Base-by-base conservation (phyloP, 352 stramenopile species). In the Pythium insidiosum region DNA sequence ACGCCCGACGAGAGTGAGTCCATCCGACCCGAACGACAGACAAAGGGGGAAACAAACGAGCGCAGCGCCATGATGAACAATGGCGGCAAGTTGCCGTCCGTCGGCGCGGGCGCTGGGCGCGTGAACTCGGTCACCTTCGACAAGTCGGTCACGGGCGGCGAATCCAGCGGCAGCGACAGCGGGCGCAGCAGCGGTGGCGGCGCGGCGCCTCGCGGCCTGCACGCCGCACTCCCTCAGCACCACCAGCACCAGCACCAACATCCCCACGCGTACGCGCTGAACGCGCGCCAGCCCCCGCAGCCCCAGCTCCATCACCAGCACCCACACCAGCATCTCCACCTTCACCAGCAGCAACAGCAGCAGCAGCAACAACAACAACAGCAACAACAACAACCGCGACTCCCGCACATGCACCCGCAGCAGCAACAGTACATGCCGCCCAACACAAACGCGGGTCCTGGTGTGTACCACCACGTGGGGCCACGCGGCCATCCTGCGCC, bases 71-170 rank as follows among this genome's bases (percentile, higher is more conserved):
- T 34, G 15, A 48, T 48, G 45, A 79, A 83, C 60, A 77, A 78
- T 52, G 66, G 60, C 19, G 80, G 64, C 52, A 79, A 78, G 21
- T 23, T 52, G 16, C 56, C 55, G 2, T n/a, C n/a, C n/a, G n/a
- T n/a, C n/a, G n/a, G n/a, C n/a, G n/a, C n/a, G n/a, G n/a, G n/a
- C n/a, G 37, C 36, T 11, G 41, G 44, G 45, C 54, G 58, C 19
- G 49, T 23, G 4, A 31, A 79, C 48, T 73, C 70, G 30, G 75
- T 88, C 48, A 74, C 77, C 53, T 88, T 88, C 50, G 73, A 88
- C 47, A 56, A 60, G 53, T 77, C 66, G n/a, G 66, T 79, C 43
- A 59, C 56, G 18, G 54, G 51, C 3, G 52, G 63, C 0, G 72
- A 84, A 25, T 66, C 65, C 31, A 73, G 79, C 47, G 74, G 54